These are phyloP conservation scores for Waltergamsia citrina DNA, from an alignment of 2,329 filamentous ascomycete genomes.

Conservation along the genomic window DNA sequence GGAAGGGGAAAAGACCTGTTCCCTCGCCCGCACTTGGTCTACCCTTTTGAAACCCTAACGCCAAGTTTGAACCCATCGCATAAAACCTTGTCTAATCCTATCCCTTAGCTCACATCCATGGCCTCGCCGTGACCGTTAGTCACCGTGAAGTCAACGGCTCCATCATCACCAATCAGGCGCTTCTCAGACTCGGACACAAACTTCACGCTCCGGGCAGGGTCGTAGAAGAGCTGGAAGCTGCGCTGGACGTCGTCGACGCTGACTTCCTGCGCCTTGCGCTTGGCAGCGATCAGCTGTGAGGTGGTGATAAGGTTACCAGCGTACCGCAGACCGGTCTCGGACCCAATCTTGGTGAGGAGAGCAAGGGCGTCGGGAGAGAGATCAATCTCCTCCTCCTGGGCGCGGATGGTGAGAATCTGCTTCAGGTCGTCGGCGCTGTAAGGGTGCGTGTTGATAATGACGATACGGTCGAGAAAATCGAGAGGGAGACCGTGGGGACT, in stretches of 20 bases:
- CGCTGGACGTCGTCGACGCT: constrained; percentile 82
- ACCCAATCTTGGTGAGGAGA: constrained; percentile 88
- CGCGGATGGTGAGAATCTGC: constrained; percentile 86
- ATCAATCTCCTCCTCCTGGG: constrained; percentile 93
- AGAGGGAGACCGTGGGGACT: constrained; percentile 90
- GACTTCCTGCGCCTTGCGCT: constrained; percentile 78
- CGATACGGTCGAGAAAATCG: constrained; percentile 91
- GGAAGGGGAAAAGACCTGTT: not conserved
- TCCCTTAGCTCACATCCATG: constrained; percentile 34
- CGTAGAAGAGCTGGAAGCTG: constrained; percentile 91
- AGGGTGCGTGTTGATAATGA: constrained; percentile 88
- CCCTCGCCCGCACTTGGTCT: too few relatives aligned
- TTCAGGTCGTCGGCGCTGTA: constrained; percentile 80
- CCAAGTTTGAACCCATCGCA: not conserved
- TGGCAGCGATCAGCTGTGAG: constrained; percentile 76
- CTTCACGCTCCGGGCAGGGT: constrained; percentile 76
- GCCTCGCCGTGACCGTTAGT: constrained; percentile 39
- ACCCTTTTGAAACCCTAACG: not conserved
- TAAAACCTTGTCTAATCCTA: not conserved
- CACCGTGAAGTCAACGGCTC: constrained; percentile 61
- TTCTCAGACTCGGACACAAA: constrained; percentile 89
- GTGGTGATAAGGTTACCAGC: constrained; percentile 98
- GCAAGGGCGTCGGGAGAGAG: constrained; percentile 82
- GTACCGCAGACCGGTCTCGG: constrained; percentile 86
- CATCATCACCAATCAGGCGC: constrained; percentile 82